Evolutionary conservation across 2,329 filamentous ascomycete species (phyloP), one percentile per base, ranked within the genome.

Genomic region (Calonectria hongkongensis): DNA sequence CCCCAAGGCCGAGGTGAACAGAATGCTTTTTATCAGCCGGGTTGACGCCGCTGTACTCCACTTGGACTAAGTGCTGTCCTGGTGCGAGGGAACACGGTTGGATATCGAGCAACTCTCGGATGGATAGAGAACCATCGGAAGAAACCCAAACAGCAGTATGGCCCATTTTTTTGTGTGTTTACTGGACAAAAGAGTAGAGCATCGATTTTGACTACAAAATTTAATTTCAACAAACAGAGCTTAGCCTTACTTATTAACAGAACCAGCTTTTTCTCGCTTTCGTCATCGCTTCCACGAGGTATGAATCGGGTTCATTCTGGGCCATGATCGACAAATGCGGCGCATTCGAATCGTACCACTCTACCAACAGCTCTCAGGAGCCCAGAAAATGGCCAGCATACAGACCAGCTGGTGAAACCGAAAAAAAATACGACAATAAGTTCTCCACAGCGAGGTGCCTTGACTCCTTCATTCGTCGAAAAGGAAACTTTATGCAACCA

Each of bases 11-110:
- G 10, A 51, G 48, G 8, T 51, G 15, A 30, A 51, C 16, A 9
- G 48, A 15, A 18, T 51, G 48, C 25, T 51, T 51, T 9, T 51
- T 51, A 51, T 51, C 48, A 51, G 48, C 48, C 16, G 48, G 48
- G 28, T 30, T 51, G 21, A 30, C 21, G 3, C 48, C 48, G 16
- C 48, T 51, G 13, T 30, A 51, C 9, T 51, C 25, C 5, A 51
- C 48, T 28, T 25, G 48, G 25, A 51, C 13, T 7, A 51, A 25
- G 48, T 51, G 28, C 21, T 51, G 25, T 12, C 16, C 21, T 18
- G 48, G 48, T 51, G 25, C 15, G 6, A 51, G 27, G 16, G 25
- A 51, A 27, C n/a, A 25, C 27, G 45, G 45, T 15, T 21, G 7
- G n/a, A 48, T 10, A 25, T 3, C 13, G 10, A 21, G 45, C 25